phyloP scores from a whole-genome alignment of 2,329 filamentous ascomycete species.

The Eutypa lata region DNA sequence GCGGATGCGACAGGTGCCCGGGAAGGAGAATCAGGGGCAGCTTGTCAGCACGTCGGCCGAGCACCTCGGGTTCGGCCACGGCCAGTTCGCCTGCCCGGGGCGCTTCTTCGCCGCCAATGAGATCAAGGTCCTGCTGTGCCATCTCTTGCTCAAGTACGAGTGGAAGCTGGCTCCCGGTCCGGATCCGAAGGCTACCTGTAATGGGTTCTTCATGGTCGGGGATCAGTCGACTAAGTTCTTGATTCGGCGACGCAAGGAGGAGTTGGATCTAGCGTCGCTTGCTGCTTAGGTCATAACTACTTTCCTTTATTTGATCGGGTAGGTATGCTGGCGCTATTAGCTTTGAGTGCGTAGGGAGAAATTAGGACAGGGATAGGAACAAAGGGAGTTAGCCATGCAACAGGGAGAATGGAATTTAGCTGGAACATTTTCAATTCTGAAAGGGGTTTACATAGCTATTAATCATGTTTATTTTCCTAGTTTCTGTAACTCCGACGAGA shows the following conservation, averaged over 20 bases:
- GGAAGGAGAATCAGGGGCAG: slow-evolving; percentile 15
- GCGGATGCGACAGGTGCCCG: slow-evolving; percentile 6
- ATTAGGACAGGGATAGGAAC: no score
- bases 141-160: slow-evolving; percentile 31
- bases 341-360: no score
- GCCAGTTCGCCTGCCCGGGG: slow-evolving; percentile 35
- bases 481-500: no score
- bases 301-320: no score
- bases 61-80: slow-evolving; percentile 32
- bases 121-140: slow-evolving; percentile 32
- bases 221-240: neutral
- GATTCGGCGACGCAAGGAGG: slow-evolving; percentile 8
- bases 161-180: slow-evolving; percentile 4
- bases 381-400: no score
- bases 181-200: neutral
- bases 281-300: no score
- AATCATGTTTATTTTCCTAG: no score
- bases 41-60: slow-evolving; percentile 27
- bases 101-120: slow-evolving; percentile 36
- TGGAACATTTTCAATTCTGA: no score
- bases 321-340: no score
- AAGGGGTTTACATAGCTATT: no score
- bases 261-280: slow-evolving; percentile 19
- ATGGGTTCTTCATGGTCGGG: neutral
- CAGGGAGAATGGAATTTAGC: no score